A percentile compares a stretch with the other conserved stretches of the same genome.
These are phyloP conservation scores for Fusarium newnesense DNA, from an alignment of 2,329 filamentous ascomycete species.

Conservation along the genomic window DNA sequence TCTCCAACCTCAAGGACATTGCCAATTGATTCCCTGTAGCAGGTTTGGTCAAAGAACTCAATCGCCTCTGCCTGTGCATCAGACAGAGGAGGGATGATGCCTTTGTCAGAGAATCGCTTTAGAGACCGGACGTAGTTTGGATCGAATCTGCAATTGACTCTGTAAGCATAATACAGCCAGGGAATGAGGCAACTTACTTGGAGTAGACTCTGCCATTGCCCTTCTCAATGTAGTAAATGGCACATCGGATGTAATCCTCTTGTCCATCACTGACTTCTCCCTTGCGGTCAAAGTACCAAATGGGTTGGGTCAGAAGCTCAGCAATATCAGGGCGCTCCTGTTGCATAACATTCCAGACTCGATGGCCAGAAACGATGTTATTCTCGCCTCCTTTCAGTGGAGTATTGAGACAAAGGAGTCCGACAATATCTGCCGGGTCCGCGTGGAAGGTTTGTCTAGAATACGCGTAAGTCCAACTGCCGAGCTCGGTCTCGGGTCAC, in stretches of 20 bases:
- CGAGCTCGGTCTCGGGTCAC: too few relatives aligned
- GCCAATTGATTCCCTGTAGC: slow-evolving; percentile 75
- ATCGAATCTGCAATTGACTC: slow-evolving; percentile 59
- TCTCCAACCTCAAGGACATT: slow-evolving; percentile 88
- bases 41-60: slow-evolving; percentile 72
- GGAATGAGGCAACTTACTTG: slow-evolving; percentile 67
- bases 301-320: slow-evolving; percentile 76
- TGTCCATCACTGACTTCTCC: slow-evolving; percentile 81
- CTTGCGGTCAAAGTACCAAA: slow-evolving; percentile 95
- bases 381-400: slow-evolving; percentile 84
- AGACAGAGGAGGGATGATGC: slow-evolving; percentile 30
- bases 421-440: slow-evolving; percentile 85
- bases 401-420: slow-evolving; percentile 81
- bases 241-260: slow-evolving; percentile 77
- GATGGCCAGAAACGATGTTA: slow-evolving; percentile 80
- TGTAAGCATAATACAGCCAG: rapidly evolving
- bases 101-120: slow-evolving; percentile 19
- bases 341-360: slow-evolving; percentile 84
- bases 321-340: slow-evolving; percentile 82
- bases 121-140: slow-evolving; percentile 75
- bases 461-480: slow-evolving; percentile 44
- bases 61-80: slow-evolving; percentile 70
- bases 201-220: slow-evolving; percentile 61
- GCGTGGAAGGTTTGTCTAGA: slow-evolving; percentile 68
- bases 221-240: slow-evolving; percentile 79